Percentiles rank a stretch among this genome's conserved stretches.
Conservation (phyloP, 2,329 filamentous ascomycete species). For the Leptographium procerum region DNA sequence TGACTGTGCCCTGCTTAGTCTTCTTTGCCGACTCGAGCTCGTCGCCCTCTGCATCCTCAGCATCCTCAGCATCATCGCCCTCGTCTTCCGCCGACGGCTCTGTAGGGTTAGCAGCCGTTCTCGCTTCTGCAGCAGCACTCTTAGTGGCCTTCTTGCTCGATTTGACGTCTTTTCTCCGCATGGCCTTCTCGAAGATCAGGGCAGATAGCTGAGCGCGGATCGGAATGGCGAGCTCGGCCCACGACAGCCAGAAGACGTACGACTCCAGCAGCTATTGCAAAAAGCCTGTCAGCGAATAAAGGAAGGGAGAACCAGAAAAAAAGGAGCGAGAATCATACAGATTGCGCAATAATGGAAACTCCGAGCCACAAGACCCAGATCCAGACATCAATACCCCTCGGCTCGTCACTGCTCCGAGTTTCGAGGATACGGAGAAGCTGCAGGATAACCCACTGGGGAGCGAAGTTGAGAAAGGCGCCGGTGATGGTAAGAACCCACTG, state of each 20-base stretch:
- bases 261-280: constrained; percentile 43
- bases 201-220: constrained; percentile 59
- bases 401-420: constrained; percentile 30
- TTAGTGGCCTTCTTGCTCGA: constrained; percentile 36
- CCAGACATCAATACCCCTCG: constrained; percentile 45
- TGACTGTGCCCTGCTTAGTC: constrained; percentile 61
- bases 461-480: constrained; percentile 49
- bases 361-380: constrained; percentile 57
- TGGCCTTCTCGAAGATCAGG: constrained; percentile 65
- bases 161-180: constrained; percentile 68
- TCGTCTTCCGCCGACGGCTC: constrained; percentile 7
- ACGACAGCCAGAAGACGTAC: constrained; percentile 56
- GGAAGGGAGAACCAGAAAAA: background rate
- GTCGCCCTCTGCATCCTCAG: constrained; percentile 35
- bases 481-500: constrained; percentile 48
- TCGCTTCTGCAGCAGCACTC: constrained; percentile 16
- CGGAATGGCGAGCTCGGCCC: constrained; percentile 50
- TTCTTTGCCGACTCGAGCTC: constrained; percentile 32
- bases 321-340: constrained; percentile 11
- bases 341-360: constrained; percentile 42
- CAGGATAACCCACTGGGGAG: constrained; percentile 58
- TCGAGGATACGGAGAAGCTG: constrained; percentile 57
- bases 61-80: constrained; percentile 15
- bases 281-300: background rate
- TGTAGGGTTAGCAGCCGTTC: constrained; percentile 17